Conservation (phyloP, 306 rosid genomes). For the Inga leiocalycina region DNA sequence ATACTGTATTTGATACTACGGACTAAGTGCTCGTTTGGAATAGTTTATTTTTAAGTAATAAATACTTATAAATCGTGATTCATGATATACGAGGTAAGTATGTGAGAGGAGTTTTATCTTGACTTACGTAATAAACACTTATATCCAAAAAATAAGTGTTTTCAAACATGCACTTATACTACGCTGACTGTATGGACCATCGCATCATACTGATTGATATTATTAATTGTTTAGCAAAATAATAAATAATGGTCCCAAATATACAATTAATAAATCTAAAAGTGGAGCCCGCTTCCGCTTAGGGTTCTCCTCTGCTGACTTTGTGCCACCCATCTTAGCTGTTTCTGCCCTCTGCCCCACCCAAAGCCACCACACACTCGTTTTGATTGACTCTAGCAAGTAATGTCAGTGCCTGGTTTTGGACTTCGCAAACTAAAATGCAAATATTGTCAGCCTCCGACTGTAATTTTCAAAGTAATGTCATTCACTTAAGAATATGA, state of each 20-base stretch:
- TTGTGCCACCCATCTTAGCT: conserved; percentile 11
- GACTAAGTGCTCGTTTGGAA: too few relatives aligned
- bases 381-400: not conserved
- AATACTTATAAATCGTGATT: too few relatives aligned
- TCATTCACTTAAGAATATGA: not conserved
- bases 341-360: conserved; percentile 10
- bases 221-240: not conserved
- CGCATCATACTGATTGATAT: not conserved
- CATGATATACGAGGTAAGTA: too few relatives aligned
- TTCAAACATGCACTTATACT: too few relatives aligned
- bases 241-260: not conserved
- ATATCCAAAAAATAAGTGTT: too few relatives aligned
- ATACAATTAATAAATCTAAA: not conserved
- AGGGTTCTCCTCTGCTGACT: not conserved
- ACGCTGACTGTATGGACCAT: not conserved
- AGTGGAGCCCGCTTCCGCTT: not conserved
- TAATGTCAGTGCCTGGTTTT: not conserved
- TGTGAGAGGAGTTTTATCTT: too few relatives aligned
- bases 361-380: not conserved
- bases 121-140: too few relatives aligned
- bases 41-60: too few relatives aligned
- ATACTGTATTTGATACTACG: too few relatives aligned
- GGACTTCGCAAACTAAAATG: not conserved
- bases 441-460: not conserved
- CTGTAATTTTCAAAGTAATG: too few relatives aligned